These are phyloP conservation scores for Cyclotella baltica DNA, from an alignment of 108 stramenopile genomes.

Conservation along the genomic window DNA sequence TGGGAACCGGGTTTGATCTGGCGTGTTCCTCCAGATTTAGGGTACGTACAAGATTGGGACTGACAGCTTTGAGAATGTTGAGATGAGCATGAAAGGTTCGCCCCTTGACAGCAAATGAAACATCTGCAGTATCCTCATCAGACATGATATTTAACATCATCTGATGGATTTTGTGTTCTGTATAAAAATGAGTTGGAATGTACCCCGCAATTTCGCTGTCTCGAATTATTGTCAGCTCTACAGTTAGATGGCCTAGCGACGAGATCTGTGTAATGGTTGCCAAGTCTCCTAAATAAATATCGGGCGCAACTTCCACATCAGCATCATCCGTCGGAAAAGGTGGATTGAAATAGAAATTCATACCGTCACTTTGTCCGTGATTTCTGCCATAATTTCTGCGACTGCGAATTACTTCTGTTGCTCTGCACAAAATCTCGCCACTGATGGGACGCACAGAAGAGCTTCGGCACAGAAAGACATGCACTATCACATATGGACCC, in stretches of 20 bases:
- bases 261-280: no score
- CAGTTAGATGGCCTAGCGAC: neutral
- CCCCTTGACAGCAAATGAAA: neutral
- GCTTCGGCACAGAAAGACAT: neutral
- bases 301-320: no score
- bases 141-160: neutral
- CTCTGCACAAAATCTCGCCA: neutral
- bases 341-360: no score
- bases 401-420: neutral
- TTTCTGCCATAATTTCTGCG: neutral
- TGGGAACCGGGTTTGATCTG: neutral
- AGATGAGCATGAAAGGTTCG: slow-evolving; percentile 5
- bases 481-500: neutral
- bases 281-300: no score
- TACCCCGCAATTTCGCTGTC: neutral
- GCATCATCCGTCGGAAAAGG: no score
- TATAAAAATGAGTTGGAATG: neutral
- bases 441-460: neutral
- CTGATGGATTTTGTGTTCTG: neutral
- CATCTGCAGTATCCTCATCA: neutral
- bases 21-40: neutral
- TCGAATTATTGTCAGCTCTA: neutral
- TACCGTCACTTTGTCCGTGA: neutral
- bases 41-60: neutral
- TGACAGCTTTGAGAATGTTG: slow-evolving; percentile 8